Evolutionary conservation across 2,329 filamentous ascomycete genomes (phyloP).

Genomic region (Epichloe typhina): DNA sequence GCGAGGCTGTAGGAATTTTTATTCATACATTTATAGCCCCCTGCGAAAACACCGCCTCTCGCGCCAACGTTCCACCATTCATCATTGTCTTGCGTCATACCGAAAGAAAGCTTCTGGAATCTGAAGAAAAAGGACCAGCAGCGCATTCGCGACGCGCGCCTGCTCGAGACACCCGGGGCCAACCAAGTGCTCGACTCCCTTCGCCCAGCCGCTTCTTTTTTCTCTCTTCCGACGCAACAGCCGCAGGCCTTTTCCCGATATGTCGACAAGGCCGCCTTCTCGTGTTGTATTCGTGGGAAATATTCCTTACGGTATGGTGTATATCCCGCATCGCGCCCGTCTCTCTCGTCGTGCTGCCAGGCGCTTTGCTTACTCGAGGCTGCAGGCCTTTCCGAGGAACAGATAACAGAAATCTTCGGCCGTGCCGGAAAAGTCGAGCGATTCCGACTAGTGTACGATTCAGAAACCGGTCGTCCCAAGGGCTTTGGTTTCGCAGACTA

Average conservation of each 20-base stretch:
- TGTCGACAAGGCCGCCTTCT: slow-evolving; percentile 63
- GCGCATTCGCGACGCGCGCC: not conserved
- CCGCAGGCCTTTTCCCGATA: slow-evolving; percentile 17
- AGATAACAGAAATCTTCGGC: slow-evolving; percentile 88
- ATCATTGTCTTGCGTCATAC: not conserved
- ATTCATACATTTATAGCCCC: not conserved
- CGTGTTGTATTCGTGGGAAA: slow-evolving; percentile 77
- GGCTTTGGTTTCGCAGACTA: slow-evolving; percentile 97
- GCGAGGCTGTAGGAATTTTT: not conserved
- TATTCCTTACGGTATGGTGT: slow-evolving; percentile 58
- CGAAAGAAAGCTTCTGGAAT: not conserved
- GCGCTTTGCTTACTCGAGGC: slow-evolving; percentile 9
- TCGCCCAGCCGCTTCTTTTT: not conserved
- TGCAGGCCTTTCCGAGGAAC: slow-evolving; percentile 86
- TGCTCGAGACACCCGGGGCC: not conserved
- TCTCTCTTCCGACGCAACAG: not conserved
- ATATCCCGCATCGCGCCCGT: not conserved
- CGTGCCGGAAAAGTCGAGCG: slow-evolving; percentile 81
- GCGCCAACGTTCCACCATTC: not conserved
- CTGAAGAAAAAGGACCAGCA: not conserved
- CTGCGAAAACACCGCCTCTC: not conserved
- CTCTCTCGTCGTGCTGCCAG: not conserved
- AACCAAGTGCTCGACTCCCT: not conserved
- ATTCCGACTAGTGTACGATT: slow-evolving; percentile 89
- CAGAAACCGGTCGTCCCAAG: slow-evolving; percentile 86